Base-by-base conservation (phyloP, 305 asterid genomes). In the Petunia hybrid region DNA sequence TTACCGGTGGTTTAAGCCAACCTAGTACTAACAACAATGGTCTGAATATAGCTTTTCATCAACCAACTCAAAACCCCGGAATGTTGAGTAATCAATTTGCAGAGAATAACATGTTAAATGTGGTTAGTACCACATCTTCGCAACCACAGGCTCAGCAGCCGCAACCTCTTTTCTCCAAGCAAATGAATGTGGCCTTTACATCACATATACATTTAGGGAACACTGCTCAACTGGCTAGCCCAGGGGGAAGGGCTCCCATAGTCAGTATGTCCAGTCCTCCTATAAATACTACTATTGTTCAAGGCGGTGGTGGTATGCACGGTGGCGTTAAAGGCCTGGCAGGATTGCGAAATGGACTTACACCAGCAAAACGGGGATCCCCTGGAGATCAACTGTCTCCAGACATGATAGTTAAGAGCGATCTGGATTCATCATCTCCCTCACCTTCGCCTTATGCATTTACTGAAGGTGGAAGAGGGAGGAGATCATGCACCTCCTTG, bases 91-190 rank as follows among this genome's bases (percentile, higher is more conserved):
- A 80, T 76, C 88, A 87, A 65, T 75, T 83, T 60, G 80, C 82
- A 0, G 92, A 83, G 38, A 87, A 80, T 74, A 86, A 79, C 76
- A 89, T 86, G 64, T 60, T 84, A 63, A 89, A 84, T 82, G 83
- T 83, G 86, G 86, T 76, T 77, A 88, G 87, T 81, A 82, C 70
- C 51, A 84, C 87, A 70, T 79, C 85, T 80, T 80, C 77, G 40
- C 91, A 86, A 59, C 77, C 67, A 75, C 90, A 80, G 77, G 59
- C 85, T 40, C 91, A 82, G 82, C 84, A 87, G 31, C 80, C 84
- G 69, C 94, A 88, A 87, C 93, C 97, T 45, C 87, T 92, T 40
- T 91, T 91, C 79, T 94, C 98, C 8, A 93, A 94, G 88, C 97
- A 94, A 88, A 67, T 89, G 4, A 88, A 87, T 31, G 65, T 89